Percentiles rank a stretch among this genome's conserved stretches.
Conservation (phyloP, 2,329 filamentous ascomycete genomes). For the Thelonectria rubi region DNA sequence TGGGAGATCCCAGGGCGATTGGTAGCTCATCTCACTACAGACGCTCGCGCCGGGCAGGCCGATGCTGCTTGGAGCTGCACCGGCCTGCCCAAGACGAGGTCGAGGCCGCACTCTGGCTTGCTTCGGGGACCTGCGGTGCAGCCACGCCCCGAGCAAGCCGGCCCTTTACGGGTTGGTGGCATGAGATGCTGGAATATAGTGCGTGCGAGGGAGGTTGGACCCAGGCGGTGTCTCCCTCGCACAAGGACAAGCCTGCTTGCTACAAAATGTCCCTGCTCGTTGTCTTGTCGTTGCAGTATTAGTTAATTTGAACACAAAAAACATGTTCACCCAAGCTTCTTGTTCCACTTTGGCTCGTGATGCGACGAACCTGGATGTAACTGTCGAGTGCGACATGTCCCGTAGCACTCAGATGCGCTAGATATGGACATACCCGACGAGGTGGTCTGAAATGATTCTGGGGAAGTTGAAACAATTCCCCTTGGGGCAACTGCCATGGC, state of each 20-base stretch:
- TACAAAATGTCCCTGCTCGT: constrained; percentile 51
- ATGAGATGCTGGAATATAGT: constrained; percentile 49
- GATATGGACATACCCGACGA: neutral
- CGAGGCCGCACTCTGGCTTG: constrained; percentile 31
- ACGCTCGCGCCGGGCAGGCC: constrained; percentile 24
- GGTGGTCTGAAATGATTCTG: neutral
- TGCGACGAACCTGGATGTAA: neutral
- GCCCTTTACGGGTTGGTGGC: constrained; percentile 30
- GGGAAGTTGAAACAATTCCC: constrained; percentile 16
- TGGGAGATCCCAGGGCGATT: constrained; percentile 35
- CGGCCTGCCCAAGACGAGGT: constrained; percentile 11
- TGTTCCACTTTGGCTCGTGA: neutral
- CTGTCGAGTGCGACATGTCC: neutral
- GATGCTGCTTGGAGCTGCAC: constrained; percentile 35
- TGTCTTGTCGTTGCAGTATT: constrained; percentile 53
- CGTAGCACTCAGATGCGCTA: neutral
- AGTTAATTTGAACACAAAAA: constrained; percentile 53
- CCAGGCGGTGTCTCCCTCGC: constrained; percentile 44
- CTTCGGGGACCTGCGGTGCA: constrained; percentile 36
- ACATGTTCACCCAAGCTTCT: constrained; percentile 34
- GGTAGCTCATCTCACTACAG: constrained; percentile 44
- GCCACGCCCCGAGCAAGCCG: constrained; percentile 30
- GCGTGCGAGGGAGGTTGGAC: constrained; percentile 41
- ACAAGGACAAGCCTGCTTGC: constrained; percentile 49
- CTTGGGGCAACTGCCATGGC: constrained; percentile 4